Base-by-base conservation (phyloP, 225 moss, liverwort and hornwort species). In the Physcomitrium patens region DNA sequence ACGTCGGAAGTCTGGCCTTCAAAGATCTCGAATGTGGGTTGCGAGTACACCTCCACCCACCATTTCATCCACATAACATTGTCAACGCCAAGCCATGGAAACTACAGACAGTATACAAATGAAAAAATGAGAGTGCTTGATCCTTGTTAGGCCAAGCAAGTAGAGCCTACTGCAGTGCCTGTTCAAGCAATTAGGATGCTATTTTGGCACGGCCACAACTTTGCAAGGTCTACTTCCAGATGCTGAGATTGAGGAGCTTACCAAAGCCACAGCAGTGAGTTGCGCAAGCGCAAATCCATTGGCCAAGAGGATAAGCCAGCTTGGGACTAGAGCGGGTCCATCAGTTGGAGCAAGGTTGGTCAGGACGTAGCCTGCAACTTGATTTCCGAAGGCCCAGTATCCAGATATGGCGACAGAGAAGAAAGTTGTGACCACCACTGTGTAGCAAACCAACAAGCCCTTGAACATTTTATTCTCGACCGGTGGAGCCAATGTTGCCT, bases 1-100 rank as follows among this genome's bases (percentile, higher is more conserved):
- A 81, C 80, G 9, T 86, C 78, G 0, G 87, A 85, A 1, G 82
- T 77, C 3, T 46, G 77, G 15, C 86, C 83, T 71, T 90, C 92
- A 24, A 90, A 85, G 27, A 92, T 74, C 78, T 90, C 90, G 46
- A 92, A 90, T 31, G 83, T 84, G 5, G 90, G 92, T 80, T 92
- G 92, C 47, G 87, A 81, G 56, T 92, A 92, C 2, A 92, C 82
- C 90, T 90, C 10, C 63, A 51, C 43, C 20, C 55, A 26, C 37
- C 67, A 58, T 45, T 5, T 8, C 22, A 48, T 49, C 18, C 11
- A 20, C 58, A 59, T 14, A 24, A 15, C 27, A 59, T 44, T 22
- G 63, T 76, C 71, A 67, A 65, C 18, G 13, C 56, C 57, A 37
- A 22, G 73, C 63, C 49, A 71, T 23, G 5, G n/a, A 48, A 54